These are phyloP conservation scores for Hypoxylon perforatum DNA, from an alignment of 495 filamentous ascomycete species.

Conservation along the genomic window DNA sequence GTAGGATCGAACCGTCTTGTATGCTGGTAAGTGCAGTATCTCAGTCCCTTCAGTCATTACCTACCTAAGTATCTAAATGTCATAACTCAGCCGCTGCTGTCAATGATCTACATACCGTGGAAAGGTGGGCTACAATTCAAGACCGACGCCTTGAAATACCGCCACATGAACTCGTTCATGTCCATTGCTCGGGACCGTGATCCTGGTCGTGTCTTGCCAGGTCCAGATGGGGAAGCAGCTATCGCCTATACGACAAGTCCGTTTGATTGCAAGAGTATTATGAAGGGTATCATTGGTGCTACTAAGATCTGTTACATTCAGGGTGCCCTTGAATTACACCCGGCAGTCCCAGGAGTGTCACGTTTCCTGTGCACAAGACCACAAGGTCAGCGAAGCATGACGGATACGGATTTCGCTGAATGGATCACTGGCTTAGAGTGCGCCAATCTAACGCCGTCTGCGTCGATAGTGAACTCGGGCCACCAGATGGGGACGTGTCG, in stretches of 20 bases:
- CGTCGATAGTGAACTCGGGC: conserved; percentile 57
- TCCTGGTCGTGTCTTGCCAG: conserved; percentile 71
- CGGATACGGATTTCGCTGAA: conserved; percentile 53
- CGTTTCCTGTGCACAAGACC: conserved; percentile 64
- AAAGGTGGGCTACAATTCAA: conserved; percentile 69
- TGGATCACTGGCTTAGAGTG: conserved; percentile 55
- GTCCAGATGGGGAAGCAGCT: conserved; percentile 67
- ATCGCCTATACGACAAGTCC: conserved; percentile 69
- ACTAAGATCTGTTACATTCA: conserved; percentile 74
- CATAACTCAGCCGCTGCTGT: conserved; percentile 2
- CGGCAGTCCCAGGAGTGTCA: conserved; percentile 60
- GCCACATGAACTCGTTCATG: conserved; percentile 71
- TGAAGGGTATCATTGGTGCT: conserved; percentile 67
- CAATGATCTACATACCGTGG: conserved; percentile 66
- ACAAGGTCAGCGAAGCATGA: neutral
- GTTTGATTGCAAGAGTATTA: conserved; percentile 69
- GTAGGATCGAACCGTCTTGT: conserved; percentile 68
- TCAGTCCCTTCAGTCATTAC: no score
- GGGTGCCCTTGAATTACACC: conserved; percentile 74
- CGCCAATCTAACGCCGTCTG: conserved; percentile 62
- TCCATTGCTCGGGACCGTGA: conserved; percentile 70
- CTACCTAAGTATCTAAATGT: no score
- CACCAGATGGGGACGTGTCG: conserved; percentile 86
- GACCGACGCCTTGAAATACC: conserved; percentile 62
- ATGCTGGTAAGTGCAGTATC: conserved; percentile 53